phyloP scores from a whole-genome alignment of 306 rosid genomes.

The Crataegus laevigata region DNA sequence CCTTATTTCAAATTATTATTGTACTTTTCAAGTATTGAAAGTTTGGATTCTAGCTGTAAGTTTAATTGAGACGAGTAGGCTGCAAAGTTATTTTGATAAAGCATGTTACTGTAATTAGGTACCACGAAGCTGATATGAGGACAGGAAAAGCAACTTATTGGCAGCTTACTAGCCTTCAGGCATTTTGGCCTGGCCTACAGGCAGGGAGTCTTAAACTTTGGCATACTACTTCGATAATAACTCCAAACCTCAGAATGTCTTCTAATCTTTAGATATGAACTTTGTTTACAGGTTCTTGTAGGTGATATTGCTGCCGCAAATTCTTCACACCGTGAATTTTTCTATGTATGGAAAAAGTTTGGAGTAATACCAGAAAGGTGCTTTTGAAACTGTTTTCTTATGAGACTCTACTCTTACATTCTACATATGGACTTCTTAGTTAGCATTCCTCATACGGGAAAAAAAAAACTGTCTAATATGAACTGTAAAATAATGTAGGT shows the following conservation, averaged over 20 bases:
- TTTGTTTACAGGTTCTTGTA: constrained; percentile 66
- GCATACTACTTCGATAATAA: background rate
- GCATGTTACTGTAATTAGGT: constrained; percentile 48
- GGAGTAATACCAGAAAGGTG: constrained; percentile 97
- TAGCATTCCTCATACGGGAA: background rate
- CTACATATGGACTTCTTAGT: constrained; percentile 4
- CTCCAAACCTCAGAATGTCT: constrained; percentile 6
- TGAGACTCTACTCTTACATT: constrained; percentile 2
- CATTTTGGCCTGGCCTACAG: constrained; percentile 99
- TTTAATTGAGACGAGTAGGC: background rate
- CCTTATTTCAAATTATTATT: background rate
- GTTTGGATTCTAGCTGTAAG: background rate
- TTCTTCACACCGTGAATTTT: constrained; percentile 86
- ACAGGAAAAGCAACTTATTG: constrained; percentile 93
- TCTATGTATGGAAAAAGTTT: constrained; percentile 74
- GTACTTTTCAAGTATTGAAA: background rate
- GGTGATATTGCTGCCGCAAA: constrained; percentile 92
- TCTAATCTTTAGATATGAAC: constrained; percentile 22
- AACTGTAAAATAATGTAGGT: constrained; percentile 51
- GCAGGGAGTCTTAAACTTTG: constrained; percentile 32
- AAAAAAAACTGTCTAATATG: constrained; percentile 9
- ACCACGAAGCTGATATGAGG: constrained; percentile 97
- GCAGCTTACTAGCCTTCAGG: constrained; percentile 99
- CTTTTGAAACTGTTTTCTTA: constrained; percentile 13
- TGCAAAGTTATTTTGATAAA: constrained; percentile 1